Conservation (phyloP, 1,284 basidiomycete genomes). For the Agaricales sp. region DNA sequence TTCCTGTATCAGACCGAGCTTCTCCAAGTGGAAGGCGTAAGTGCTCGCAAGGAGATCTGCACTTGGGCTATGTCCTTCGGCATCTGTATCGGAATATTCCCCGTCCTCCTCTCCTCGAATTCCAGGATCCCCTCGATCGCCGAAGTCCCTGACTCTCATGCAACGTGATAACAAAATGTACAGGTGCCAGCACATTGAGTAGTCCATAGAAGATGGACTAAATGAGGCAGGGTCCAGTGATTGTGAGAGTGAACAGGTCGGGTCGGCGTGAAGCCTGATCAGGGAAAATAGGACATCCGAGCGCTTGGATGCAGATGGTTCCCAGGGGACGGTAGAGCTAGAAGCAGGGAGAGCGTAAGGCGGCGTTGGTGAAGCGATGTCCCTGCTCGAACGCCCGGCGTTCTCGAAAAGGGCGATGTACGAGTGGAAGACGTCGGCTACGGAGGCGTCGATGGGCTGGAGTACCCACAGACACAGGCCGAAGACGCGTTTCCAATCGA, state of each 20-base stretch:
- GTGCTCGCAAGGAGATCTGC: conserved; percentile 78
- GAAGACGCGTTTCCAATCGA: conserved; percentile 95
- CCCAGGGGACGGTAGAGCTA: conserved; percentile 20
- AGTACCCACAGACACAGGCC: conserved; percentile 91
- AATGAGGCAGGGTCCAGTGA: conserved; percentile 65
- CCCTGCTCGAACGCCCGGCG: conserved; percentile 21
- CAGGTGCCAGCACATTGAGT: conserved; percentile 86
- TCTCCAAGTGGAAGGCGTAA: conserved; percentile 86
- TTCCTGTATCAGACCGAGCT: conserved; percentile 73
- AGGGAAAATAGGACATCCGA: conserved; percentile 78
- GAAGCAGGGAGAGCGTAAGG: conserved; percentile 44
- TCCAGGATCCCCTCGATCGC: conserved; percentile 56
- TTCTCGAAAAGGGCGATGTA: conserved; percentile 50
- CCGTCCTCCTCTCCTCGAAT: conserved; percentile 30
- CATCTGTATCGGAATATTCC: conserved; percentile 27
- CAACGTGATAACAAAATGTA: conserved; percentile 83
- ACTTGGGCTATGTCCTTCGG: conserved; percentile 68
- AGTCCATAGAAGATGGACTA: conserved; percentile 68
- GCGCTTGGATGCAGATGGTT: conserved; percentile 23
- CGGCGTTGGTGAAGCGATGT: conserved; percentile 57
- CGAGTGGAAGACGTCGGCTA: conserved; percentile 58
- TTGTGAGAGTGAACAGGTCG: conserved; percentile 51
- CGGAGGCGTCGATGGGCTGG: conserved; percentile 60
- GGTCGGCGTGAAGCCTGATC: conserved; percentile 70
- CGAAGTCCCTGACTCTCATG: conserved; percentile 76